phyloP scores from a whole-genome alignment of 306 rosid species.

The Gastrolobium villosum region DNA sequence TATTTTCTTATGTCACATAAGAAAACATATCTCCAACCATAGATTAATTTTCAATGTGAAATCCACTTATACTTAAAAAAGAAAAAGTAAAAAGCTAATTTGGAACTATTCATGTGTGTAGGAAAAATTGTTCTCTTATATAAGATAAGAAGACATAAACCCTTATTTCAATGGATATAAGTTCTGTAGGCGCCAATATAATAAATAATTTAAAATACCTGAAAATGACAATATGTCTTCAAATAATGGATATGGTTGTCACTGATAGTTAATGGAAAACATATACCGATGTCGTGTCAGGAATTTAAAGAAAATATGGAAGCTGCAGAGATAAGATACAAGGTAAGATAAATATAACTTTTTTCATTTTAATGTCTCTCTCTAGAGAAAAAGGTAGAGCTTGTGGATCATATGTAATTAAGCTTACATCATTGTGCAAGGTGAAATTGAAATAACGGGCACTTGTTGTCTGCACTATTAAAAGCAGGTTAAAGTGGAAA shows the following conservation, averaged over 20 bases:
- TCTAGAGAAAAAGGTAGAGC: not conserved
- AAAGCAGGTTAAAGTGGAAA: conserved; percentile 42
- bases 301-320: not conserved
- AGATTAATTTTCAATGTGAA: too few relatives aligned
- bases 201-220: not conserved
- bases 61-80: too few relatives aligned
- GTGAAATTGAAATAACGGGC: conserved; percentile 21
- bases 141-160: too few relatives aligned
- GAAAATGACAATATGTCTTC: conserved; percentile 25
- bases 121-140: too few relatives aligned
- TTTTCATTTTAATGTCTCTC: conserved; percentile 31
- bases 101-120: too few relatives aligned
- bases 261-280: too few relatives aligned
- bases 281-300: not conserved
- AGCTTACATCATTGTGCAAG: conserved; percentile 22
- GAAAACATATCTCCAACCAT: too few relatives aligned
- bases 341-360: conserved; percentile 7
- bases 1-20: too few relatives aligned
- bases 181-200: not conserved
- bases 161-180: too few relatives aligned
- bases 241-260: conserved; percentile 14
- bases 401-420: not conserved
- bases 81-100: too few relatives aligned
- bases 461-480: conserved; percentile 43
- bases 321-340: not conserved